phyloP scores from a whole-genome alignment of 495 filamentous ascomycete genomes.

The Penicillium pulvis region DNA sequence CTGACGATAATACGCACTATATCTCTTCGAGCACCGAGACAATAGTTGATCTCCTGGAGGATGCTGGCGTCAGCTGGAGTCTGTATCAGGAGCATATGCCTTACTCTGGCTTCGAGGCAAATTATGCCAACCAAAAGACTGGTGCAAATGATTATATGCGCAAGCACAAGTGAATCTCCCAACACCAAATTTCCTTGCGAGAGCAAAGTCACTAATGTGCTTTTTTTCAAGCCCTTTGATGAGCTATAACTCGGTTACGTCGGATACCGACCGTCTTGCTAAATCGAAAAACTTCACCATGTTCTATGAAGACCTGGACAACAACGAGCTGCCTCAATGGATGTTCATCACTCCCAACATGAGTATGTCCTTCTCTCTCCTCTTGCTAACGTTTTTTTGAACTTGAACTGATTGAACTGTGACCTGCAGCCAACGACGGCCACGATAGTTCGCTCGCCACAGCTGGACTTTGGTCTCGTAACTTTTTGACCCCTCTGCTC shows the following conservation, averaged over 20 bases:
- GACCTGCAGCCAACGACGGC: conserved; percentile 12
- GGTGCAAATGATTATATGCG: conserved; percentile 15
- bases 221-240: conserved; percentile 6
- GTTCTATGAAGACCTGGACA: conserved; percentile 15
- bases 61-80: conserved; percentile 15
- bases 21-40: conserved; percentile 14
- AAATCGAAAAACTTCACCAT: conserved; percentile 17
- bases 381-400: not conserved
- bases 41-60: conserved; percentile 13
- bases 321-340: conserved; percentile 17
- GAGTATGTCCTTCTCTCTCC: conserved; percentile 1
- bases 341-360: conserved; percentile 7
- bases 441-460: conserved; percentile 14
- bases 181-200: not conserved
- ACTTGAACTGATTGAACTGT: not conserved
- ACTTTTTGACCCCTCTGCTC: conserved; percentile 16
- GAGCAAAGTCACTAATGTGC: not conserved
- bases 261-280: conserved; percentile 8
- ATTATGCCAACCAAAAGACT: conserved; percentile 13
- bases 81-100: conserved; percentile 16
- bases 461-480: conserved; percentile 11
- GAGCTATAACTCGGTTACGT: conserved; percentile 15
- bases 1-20: conserved; percentile 7
- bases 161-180: conserved; percentile 13
- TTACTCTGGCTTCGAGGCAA: conserved; percentile 15